A percentile compares a stretch with the other conserved stretches of the same genome.
phyloP scores from a whole-genome alignment of 352 stramenopile genomes.

The Aphanomyces astaci region DNA sequence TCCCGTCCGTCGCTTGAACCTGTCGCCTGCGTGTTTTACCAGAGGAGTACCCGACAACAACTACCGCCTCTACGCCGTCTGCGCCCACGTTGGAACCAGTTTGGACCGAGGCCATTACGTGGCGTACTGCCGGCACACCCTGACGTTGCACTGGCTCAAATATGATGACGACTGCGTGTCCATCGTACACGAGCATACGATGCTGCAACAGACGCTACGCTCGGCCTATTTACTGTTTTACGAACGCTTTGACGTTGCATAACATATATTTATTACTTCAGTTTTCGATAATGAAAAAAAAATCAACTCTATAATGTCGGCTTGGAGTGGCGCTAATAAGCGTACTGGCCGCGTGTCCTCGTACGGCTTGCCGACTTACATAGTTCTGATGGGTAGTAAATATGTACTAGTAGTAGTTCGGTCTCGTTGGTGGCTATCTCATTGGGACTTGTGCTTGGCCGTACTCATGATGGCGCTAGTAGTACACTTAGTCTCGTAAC shows the following conservation, averaged over 20 bases:
- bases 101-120: constrained; percentile 72
- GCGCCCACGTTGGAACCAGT: constrained; percentile 53
- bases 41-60: constrained; percentile 37
- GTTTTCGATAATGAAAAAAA: too few relatives aligned
- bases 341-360: too few relatives aligned
- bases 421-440: too few relatives aligned
- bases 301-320: too few relatives aligned
- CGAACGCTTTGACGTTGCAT: constrained; percentile 21
- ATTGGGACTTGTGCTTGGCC: too few relatives aligned
- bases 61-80: constrained; percentile 61
- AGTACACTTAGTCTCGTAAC: too few relatives aligned
- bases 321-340: too few relatives aligned
- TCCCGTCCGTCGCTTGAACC: constrained; percentile 45
- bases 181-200: constrained; percentile 35
- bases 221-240: constrained; percentile 78
- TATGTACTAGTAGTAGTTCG: too few relatives aligned
- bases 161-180: constrained; percentile 64
- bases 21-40: constrained; percentile 61
- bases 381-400: too few relatives aligned
- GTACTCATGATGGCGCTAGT: too few relatives aligned
- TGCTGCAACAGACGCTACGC: constrained; percentile 43
- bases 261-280: not conserved
- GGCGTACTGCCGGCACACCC: constrained; percentile 34
- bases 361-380: too few relatives aligned
- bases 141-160: constrained; percentile 42